Base-by-base conservation (phyloP, 78 protist genomes). In the Tieghemostelium lacteum region DNA sequence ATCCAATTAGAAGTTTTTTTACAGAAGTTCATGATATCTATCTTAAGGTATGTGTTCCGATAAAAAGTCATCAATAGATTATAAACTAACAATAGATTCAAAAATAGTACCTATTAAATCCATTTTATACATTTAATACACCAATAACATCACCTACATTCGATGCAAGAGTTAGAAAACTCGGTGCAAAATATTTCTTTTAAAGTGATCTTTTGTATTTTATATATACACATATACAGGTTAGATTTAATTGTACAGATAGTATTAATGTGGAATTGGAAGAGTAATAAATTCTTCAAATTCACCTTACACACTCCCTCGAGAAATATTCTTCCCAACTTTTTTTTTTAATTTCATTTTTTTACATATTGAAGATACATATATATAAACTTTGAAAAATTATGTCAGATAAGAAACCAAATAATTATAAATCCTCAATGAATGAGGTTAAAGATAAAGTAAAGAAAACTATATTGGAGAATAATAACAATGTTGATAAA, bases 121-220 rank as follows among this genome's bases (percentile, higher is more conserved):
- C 93, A 55, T 86, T 86, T 58, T 86, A 86, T 75, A 66, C 66
- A 69, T 75, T 65, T 67, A 86, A 86, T 63, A 73, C 80, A 73
- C 93, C 93, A 22, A 86, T 86, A 14, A 86, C 93, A 40, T 86
- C 93, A 45, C 50, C 93, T 22, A 70, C 85, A 12, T 86, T 86
- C 26, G 93, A 86, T 36, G 85, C 73, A 37, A 86, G 58, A 50
- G 93, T 86, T 16, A 72, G 75, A 66, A 77, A 77, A 39, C 34
- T 77, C 28, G 88, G 88, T 5, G 62, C 75, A 4, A 77, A 66
- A 57, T 65, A 77, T 28, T 77, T 77, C 42, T 75, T 40, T 37
- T 75, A 75, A 75, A 33, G 16, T 10, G 6, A 10, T 45, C 6
- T 10, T 14, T 14, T 45, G 10, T 14, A 45, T 45, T 45, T 45